phyloP scores from a whole-genome alignment of 2,329 filamentous ascomycete genomes.

The Amauroascus niger region DNA sequence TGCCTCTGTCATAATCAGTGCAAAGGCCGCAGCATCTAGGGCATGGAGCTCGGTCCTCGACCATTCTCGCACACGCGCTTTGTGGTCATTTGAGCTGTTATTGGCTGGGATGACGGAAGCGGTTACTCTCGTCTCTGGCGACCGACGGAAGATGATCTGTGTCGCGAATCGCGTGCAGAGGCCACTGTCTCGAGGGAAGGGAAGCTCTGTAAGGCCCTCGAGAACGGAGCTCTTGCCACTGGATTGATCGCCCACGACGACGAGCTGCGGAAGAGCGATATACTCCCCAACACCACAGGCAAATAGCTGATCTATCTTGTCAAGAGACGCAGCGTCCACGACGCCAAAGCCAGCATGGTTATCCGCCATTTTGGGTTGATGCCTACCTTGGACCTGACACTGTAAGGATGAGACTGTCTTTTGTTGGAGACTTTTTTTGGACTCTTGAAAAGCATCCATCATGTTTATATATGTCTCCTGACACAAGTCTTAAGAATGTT shows the following conservation, averaged over 20 bases:
- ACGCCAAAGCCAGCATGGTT: conserved; percentile 30
- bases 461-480: neutral
- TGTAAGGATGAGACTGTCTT: neutral
- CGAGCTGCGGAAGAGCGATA: conserved; percentile 19
- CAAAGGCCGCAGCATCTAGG: conserved; percentile 20
- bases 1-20: conserved; percentile 23
- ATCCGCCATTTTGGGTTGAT: neutral
- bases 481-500: neutral
- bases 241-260: conserved; percentile 17
- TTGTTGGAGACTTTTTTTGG: no score
- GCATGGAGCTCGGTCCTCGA: conserved; percentile 17
- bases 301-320: conserved; percentile 31
- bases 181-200: conserved; percentile 18
- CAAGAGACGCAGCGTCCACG: conserved; percentile 16
- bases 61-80: conserved; percentile 18
- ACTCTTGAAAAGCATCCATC: no score
- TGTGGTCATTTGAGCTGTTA: conserved; percentile 16
- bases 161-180: conserved; percentile 41
- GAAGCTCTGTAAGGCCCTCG: conserved; percentile 13
- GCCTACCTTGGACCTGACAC: neutral
- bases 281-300: conserved; percentile 27
- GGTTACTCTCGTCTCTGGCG: conserved; percentile 14
- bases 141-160: conserved; percentile 37
- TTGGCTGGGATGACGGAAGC: conserved; percentile 34
- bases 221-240: conserved; percentile 19